Percentiles rank a stretch among this genome's conserved stretches.
These are phyloP conservation scores for Canariomyces notabilis DNA, from an alignment of 2,329 filamentous ascomycete genomes.

Conservation along the genomic window DNA sequence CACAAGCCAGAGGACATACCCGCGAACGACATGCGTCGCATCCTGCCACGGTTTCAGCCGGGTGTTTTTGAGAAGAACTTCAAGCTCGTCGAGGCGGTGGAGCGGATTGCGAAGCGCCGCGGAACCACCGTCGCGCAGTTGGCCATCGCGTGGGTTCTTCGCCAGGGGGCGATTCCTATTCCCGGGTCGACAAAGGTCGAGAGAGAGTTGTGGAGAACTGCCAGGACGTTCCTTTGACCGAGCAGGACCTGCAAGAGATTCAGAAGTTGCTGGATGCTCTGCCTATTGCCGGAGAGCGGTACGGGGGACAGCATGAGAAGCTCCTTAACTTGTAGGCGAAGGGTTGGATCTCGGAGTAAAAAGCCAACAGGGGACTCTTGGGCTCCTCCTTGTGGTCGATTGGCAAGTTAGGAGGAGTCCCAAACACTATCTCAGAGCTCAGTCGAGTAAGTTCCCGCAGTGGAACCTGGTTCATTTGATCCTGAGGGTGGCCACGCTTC, in stretches of 20 bases:
- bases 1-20: constrained; percentile 1
- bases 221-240: background rate
- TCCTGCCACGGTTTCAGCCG: constrained; percentile 5
- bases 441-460: too few relatives aligned
- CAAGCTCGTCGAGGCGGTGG: constrained; percentile 7
- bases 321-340: too few relatives aligned
- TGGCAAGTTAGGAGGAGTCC: too few relatives aligned
- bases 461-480: too few relatives aligned
- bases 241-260: constrained; percentile 1
- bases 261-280: constrained; percentile 1
- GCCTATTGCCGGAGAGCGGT: constrained; percentile 1
- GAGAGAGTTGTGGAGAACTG: constrained; percentile 5
- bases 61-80: constrained; percentile 4
- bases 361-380: too few relatives aligned
- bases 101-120: constrained; percentile 4
- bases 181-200: constrained; percentile 3
- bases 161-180: constrained; percentile 5
- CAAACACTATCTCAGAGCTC: too few relatives aligned
- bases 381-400: too few relatives aligned
- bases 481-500: too few relatives aligned
- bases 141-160: constrained; percentile 4
- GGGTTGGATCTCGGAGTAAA: too few relatives aligned
- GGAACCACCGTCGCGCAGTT: constrained; percentile 3
- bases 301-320: constrained; percentile 3
- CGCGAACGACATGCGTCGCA: constrained; percentile 4